Evolutionary conservation across 148 eudicot species (phyloP), one percentile per base, ranked within the genome.

Genomic region (Agrostemma githago): DNA sequence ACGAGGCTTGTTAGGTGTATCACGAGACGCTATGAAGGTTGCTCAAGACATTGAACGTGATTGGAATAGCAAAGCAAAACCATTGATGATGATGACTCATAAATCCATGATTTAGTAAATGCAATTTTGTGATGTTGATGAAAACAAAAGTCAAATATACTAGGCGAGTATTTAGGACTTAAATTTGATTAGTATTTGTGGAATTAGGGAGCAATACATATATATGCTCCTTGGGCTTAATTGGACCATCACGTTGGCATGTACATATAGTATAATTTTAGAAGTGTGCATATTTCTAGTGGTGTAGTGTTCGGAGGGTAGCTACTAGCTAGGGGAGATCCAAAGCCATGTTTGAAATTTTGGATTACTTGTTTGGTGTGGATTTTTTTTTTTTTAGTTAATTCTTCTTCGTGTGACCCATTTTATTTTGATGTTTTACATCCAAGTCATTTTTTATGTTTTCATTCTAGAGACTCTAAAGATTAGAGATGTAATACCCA

Each of bases 1-100:
- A 70, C 90, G 89, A 10, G 96, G 92, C 39, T 67, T 90, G 68
- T 82, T 85, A 5, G 96, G 96, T 42, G 78, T 84, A 21, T 86
- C 96, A n/a, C 72, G 72, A 21, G 90, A 90, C 57, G 90, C 96
- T 21, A 80, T 53, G n/a, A 84, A 75, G 46, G 82, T 90, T 9
- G 93, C 97, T 0, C 81, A 85, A 72, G 94, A 91, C 59, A 86
- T 91, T 58, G 82, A 77, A 39, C 77, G 20, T 12, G 86, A 82
- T 9, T 86, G 88, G 93, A 83, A 74, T 51, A 68, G 44, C 44
- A 41, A 77, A 44, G 72, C 75, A 15, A 84, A 76, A 0, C 71
- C 73, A 67, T 62, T 66, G 46, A 66, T 78, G 11, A 68, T 66
- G 46, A 66, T 78, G 11, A 68, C 41, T 44, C 82, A 75, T 56